Evolutionary conservation across 129 eudicot species (phyloP).

Genomic region (Dittrichia graveolens): DNA sequence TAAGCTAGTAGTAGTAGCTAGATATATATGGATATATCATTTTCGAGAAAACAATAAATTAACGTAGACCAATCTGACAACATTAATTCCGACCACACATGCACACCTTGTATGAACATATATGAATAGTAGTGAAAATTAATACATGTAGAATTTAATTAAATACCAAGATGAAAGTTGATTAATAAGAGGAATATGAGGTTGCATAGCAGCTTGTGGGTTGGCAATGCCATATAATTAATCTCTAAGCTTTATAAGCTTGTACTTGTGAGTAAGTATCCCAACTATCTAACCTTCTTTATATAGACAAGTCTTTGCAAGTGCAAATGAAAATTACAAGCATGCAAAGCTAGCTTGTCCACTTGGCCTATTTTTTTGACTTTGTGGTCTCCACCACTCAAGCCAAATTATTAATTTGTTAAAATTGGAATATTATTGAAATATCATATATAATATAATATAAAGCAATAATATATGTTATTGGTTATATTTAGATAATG

Average conservation of each 20-base stretch:
- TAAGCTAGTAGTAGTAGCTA: too few relatives aligned
- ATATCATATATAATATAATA: not conserved
- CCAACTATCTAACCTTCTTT: constrained; percentile 27
- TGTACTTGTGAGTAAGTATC: constrained; percentile 29
- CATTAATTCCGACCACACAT: not conserved
- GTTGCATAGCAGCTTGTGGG: constrained; percentile 26
- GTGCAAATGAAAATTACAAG: constrained; percentile 37
- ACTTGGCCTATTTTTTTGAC: constrained; percentile 36
- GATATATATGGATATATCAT: too few relatives aligned
- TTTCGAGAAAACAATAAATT: too few relatives aligned
- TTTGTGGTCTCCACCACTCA: constrained; percentile 27
- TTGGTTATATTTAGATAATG: not conserved
- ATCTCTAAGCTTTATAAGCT: constrained; percentile 29
- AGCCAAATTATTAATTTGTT: not conserved
- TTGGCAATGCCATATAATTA: constrained; percentile 27
- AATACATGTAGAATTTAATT: not conserved
- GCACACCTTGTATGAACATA: not conserved
- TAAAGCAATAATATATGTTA: not conserved
- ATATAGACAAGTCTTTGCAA: constrained; percentile 41
- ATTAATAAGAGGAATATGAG: constrained; percentile 47
- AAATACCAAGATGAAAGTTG: constrained; percentile 50
- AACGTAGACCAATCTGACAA: not conserved
- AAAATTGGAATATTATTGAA: constrained; percentile 19
- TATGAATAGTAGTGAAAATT: not conserved
- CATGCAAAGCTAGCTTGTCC: constrained; percentile 51